Percentiles rank a stretch among this genome's conserved stretches.
Evolutionary conservation across 768 basidiomycete genomes (phyloP).

Genomic region (Tremella mesenterica): DNA sequence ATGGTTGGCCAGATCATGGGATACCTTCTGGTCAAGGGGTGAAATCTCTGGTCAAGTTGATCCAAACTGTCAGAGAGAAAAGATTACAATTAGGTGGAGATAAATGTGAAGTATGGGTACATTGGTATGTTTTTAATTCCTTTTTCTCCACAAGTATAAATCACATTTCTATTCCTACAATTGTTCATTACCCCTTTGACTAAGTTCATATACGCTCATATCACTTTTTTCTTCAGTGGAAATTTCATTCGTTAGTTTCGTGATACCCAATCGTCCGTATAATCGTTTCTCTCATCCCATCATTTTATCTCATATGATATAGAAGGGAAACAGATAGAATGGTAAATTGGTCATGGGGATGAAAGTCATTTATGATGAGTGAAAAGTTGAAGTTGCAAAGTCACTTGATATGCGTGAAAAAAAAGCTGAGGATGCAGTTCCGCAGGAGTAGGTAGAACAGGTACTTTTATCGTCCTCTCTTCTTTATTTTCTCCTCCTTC

Average conservation of each 20-base stretch:
- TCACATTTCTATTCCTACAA: no score
- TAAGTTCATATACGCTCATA: no score
- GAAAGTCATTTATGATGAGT: no score
- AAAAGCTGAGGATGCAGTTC: slow-evolving; percentile 25
- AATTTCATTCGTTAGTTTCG: no score
- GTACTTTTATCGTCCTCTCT: slow-evolving; percentile 42
- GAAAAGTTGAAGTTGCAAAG: not conserved
- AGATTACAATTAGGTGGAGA: slow-evolving; percentile 8
- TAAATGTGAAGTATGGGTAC: slow-evolving; percentile 39
- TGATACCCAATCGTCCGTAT: no score
- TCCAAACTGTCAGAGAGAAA: slow-evolving; percentile 14
- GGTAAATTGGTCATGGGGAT: no score
- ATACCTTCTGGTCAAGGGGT: slow-evolving; percentile 28
- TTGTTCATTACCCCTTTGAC: no score
- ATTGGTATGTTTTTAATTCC: slow-evolving; percentile 30
- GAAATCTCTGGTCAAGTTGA: slow-evolving; percentile 18
- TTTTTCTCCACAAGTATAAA: no score
- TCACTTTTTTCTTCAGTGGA: no score
- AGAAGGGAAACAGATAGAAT: no score
- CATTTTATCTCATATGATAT: no score
- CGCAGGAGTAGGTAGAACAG: slow-evolving; percentile 44
- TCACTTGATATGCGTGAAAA: not conserved
- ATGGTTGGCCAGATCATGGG: slow-evolving; percentile 42
- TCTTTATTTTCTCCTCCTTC: slow-evolving; percentile 20
- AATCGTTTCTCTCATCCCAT: no score